A percentile compares a stretch with the other conserved stretches of the same genome.
Conservation (phyloP, 2,329 filamentous ascomycete species). For the Phyllosticta paracitricarpa region DNA sequence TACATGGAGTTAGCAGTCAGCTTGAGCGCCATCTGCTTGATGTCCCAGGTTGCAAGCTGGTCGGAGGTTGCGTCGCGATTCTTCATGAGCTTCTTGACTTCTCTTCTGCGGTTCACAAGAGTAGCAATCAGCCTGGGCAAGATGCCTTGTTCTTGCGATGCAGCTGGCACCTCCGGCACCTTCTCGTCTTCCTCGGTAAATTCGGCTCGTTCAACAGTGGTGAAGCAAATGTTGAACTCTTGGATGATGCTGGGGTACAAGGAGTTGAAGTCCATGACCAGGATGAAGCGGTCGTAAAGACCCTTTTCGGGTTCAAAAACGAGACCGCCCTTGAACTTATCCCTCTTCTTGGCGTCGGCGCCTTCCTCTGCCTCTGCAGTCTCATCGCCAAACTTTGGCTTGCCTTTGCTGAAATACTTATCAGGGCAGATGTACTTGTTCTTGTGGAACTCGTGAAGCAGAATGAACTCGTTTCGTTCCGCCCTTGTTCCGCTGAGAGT, state of each 20-base stretch:
- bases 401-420: constrained; percentile 73
- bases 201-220: constrained; percentile 73
- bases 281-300: constrained; percentile 92
- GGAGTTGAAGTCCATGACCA: constrained; percentile 99
- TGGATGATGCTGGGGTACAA: constrained; percentile 98
- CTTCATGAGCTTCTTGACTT: constrained; percentile 97
- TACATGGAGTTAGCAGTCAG: constrained; percentile 99
- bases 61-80: constrained; percentile 76
- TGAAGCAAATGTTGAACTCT: constrained; percentile 99
- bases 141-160: constrained; percentile 69
- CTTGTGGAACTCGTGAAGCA: constrained; percentile 89
- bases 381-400: constrained; percentile 63
- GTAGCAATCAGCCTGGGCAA: constrained; percentile 85
- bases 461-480: constrained; percentile 97
- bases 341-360: constrained; percentile 82
- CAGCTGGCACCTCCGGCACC: constrained; percentile 72
- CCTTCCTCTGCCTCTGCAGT: constrained; percentile 58
- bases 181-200: constrained; percentile 75
- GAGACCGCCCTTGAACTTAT: constrained; percentile 97
- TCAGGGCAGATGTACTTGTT: constrained; percentile 98
- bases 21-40: constrained; percentile 93
- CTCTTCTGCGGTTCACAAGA: constrained; percentile 75
- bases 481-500: constrained; percentile 92
- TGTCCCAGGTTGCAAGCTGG: constrained; percentile 90
- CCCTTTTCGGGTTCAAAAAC: constrained; percentile 98